phyloP scores from a whole-genome alignment of 805 yeast species.

The Suhomyces sp. region DNA sequence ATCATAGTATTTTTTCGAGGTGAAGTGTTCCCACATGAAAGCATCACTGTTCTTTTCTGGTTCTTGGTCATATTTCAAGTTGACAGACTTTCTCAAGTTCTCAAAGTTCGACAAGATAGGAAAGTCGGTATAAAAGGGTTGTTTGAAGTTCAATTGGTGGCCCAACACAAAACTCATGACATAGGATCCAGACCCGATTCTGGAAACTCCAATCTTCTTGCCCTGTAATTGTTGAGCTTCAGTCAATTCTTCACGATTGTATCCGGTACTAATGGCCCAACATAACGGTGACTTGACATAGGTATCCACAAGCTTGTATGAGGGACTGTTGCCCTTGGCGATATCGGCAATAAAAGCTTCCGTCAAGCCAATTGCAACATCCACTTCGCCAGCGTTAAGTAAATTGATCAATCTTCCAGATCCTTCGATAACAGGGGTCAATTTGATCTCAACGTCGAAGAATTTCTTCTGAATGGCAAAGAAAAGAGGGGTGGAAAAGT shows the following conservation, averaged over 20 bases:
- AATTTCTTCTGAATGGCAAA: slow-evolving; percentile 64
- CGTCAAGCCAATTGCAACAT: slow-evolving; percentile 84
- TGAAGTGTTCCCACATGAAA: slow-evolving; percentile 95
- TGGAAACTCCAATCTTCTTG: slow-evolving; percentile 69
- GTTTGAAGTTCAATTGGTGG: slow-evolving; percentile 51
- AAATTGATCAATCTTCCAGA: slow-evolving; percentile 84
- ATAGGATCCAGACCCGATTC: slow-evolving; percentile 90
- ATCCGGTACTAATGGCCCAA: slow-evolving; percentile 88
- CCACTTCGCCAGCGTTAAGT: slow-evolving; percentile 60
- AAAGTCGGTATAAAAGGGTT: slow-evolving; percentile 52
- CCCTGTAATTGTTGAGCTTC: slow-evolving; percentile 55
- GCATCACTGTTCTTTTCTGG: slow-evolving; percentile 60
- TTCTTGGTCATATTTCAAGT: slow-evolving; percentile 39
- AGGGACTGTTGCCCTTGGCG: slow-evolving; percentile 56
- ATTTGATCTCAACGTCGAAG: slow-evolving; percentile 56
- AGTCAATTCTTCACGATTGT: slow-evolving; percentile 53
- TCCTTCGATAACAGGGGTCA: slow-evolving; percentile 77
- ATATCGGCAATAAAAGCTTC: slow-evolving; percentile 87
- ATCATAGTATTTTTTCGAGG: slow-evolving; percentile 83
- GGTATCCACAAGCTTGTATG: slow-evolving; percentile 71
- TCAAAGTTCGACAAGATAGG: slow-evolving; percentile 65
- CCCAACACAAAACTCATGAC: slow-evolving; percentile 89
- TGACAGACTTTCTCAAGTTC: slow-evolving; percentile 79
- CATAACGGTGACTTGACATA: slow-evolving; percentile 84
- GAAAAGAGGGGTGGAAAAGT: slow-evolving; percentile 82